Evolutionary conservation across 176 grass and related monocot species (phyloP).

Genomic region (Ampelocalamus luodianensis): DNA sequence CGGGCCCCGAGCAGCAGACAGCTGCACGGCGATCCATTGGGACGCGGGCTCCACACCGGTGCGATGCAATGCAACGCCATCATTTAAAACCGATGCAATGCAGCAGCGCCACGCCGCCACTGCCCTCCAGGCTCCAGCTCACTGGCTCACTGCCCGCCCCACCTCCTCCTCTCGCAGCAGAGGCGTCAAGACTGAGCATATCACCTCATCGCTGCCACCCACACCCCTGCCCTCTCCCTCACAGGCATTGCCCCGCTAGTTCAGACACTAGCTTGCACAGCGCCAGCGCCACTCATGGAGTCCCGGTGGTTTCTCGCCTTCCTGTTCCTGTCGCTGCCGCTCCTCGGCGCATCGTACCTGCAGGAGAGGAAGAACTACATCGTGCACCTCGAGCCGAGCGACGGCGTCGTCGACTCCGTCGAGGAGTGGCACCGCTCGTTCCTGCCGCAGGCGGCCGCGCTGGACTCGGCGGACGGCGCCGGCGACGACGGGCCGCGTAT

Average conservation of each 20-base stretch:
- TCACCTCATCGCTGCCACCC: neutral
- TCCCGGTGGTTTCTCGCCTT: neutral
- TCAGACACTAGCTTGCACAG: neutral
- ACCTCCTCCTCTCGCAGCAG: conserved; percentile 18
- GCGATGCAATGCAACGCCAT: conserved; percentile 35
- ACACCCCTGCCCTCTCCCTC: neutral
- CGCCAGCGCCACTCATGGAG: conserved; percentile 17
- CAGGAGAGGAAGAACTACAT: conserved; percentile 75
- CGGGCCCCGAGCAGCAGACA: neutral
- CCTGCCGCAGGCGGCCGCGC: conserved; percentile 41
- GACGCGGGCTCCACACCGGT: conserved; percentile 26
- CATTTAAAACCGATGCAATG: conserved; percentile 41
- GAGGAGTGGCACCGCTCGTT: conserved; percentile 78
- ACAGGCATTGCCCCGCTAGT: neutral
- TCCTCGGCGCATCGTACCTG: conserved; percentile 39
- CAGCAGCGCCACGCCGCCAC: conserved; percentile 25
- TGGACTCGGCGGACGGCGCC: conserved; percentile 14
- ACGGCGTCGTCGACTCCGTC: conserved; percentile 8
- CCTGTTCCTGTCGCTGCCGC: conserved; percentile 13
- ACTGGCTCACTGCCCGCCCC: too few relatives aligned
- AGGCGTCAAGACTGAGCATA: neutral
- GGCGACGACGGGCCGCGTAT: conserved; percentile 46
- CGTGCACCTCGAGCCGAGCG: conserved; percentile 60
- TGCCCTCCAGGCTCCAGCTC: conserved; percentile 56
- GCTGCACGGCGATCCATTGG: conserved; percentile 30